Conservation (phyloP, 1,284 basidiomycete genomes). For the Ceratorhiza oryzae-sativae region DNA sequence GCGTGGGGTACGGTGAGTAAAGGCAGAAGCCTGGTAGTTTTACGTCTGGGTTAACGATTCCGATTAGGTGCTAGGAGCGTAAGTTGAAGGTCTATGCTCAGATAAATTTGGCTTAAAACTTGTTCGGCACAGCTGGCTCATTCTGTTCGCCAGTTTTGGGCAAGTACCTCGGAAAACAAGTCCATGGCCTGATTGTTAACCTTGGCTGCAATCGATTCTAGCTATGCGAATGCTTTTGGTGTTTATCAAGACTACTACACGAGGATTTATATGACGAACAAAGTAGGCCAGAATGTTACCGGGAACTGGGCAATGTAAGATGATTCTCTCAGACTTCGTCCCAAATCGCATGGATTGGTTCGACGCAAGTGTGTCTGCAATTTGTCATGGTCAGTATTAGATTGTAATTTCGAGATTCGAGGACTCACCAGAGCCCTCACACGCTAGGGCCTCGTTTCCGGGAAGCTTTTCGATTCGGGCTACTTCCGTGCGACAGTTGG, state of each 20-base stretch:
- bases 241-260: constrained; percentile 36
- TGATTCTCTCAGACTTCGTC: background rate
- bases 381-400: constrained; percentile 21
- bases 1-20: constrained; percentile 34
- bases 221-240: constrained; percentile 34
- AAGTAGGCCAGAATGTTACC: background rate
- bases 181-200: background rate
- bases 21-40: background rate
- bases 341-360: constrained; percentile 34
- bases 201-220: background rate
- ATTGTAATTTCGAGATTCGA: background rate
- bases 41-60: background rate
- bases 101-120: background rate
- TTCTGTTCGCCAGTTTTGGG: constrained; percentile 34
- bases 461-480: constrained; percentile 30
- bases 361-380: constrained; percentile 33
- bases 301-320: background rate
- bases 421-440: background rate
- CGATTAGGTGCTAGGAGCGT: constrained; percentile 30
- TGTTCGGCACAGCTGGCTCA: constrained; percentile 6
- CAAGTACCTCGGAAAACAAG: background rate
- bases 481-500: constrained; percentile 28
- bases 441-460: constrained; percentile 24
- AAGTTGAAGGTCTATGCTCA: background rate
- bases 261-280: constrained; percentile 30